Evolutionary conservation across 495 filamentous ascomycete genomes (phyloP).

Genomic region (Durotheca rogersii): DNA sequence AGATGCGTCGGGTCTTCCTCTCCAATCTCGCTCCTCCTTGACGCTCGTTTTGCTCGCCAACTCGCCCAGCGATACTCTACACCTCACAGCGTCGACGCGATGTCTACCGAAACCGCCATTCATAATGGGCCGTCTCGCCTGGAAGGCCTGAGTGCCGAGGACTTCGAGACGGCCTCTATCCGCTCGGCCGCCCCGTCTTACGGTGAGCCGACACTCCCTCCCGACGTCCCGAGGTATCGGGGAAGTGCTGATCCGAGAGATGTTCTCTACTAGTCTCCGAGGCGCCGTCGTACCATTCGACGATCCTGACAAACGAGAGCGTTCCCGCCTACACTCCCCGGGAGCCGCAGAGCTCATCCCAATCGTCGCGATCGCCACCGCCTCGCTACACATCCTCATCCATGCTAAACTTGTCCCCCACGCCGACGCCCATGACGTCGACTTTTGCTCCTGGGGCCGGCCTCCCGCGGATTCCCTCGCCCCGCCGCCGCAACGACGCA

Average conservation of each 20-base stretch:
- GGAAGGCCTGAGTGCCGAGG: slow-evolving; percentile 42
- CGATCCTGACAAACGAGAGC: slow-evolving; percentile 39
- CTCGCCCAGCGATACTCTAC: slow-evolving; percentile 15
- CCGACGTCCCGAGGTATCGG: neutral
- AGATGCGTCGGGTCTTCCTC: slow-evolving; percentile 22
- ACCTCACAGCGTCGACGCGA: slow-evolving; percentile 14
- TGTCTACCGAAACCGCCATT: slow-evolving; percentile 35
- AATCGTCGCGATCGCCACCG: slow-evolving; percentile 10
- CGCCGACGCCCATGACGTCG: slow-evolving; percentile 30
- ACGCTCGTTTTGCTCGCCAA: slow-evolving; percentile 2
- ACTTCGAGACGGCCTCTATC: slow-evolving; percentile 56
- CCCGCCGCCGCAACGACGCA: slow-evolving; percentile 25
- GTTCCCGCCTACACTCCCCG: slow-evolving; percentile 46
- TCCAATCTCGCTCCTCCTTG: slow-evolving; percentile 19
- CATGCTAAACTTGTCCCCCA: slow-evolving; percentile 22
- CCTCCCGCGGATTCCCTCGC: slow-evolving; percentile 42
- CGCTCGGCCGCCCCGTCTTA: slow-evolving; percentile 55
- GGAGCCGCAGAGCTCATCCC: slow-evolving; percentile 12
- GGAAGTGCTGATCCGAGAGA: slow-evolving; percentile 12
- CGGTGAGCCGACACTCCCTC: slow-evolving; percentile 38
- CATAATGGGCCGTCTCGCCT: slow-evolving; percentile 29
- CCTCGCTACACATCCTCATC: slow-evolving; percentile 19
- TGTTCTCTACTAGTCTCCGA: slow-evolving; percentile 42
- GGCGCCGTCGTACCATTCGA: slow-evolving; percentile 50
- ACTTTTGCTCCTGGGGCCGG: slow-evolving; percentile 34